Conservation (phyloP, 1,139 yeast species). For the Kluyveromyces marxianus region DNA sequence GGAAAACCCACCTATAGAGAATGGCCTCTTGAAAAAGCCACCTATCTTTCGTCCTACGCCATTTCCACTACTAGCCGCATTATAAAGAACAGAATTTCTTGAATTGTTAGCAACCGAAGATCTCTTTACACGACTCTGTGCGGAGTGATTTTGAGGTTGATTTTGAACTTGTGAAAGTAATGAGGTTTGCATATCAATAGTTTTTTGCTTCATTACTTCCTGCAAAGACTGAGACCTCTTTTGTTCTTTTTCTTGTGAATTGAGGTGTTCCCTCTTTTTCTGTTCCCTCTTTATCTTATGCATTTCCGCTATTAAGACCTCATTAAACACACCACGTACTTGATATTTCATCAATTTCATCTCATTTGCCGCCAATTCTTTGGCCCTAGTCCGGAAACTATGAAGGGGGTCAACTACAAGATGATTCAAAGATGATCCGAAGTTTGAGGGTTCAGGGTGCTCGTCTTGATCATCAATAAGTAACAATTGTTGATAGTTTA, state of each 20-base stretch:
- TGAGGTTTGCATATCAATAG: slow-evolving; percentile 12
- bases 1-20: slow-evolving; percentile 36
- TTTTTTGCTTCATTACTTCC: slow-evolving; percentile 12
- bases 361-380: slow-evolving; percentile 39
- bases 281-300: slow-evolving; percentile 47
- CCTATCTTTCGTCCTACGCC: slow-evolving; percentile 35
- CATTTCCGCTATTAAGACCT: slow-evolving; percentile 40
- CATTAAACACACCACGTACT: slow-evolving; percentile 37
- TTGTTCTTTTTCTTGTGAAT: slow-evolving; percentile 33
- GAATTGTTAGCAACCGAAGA: slow-evolving; percentile 20
- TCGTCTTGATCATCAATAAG: slow-evolving; percentile 13
- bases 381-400: slow-evolving; percentile 24
- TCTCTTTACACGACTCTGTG: slow-evolving; percentile 14
- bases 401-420: slow-evolving; percentile 16
- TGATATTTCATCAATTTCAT: slow-evolving; percentile 31
- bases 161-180: slow-evolving; percentile 8
- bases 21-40: slow-evolving; percentile 42
- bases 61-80: slow-evolving; percentile 12
- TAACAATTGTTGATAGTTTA: slow-evolving; percentile 42
- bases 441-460: slow-evolving; percentile 15
- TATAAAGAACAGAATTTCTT: slow-evolving; percentile 18
- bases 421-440: slow-evolving; percentile 20
- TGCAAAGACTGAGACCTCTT: slow-evolving; percentile 14
- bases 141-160: slow-evolving; percentile 1
- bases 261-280: slow-evolving; percentile 38